Evolutionary conservation across 2,329 filamentous ascomycete species (phyloP).

Genomic region (Cadophora malorum): DNA sequence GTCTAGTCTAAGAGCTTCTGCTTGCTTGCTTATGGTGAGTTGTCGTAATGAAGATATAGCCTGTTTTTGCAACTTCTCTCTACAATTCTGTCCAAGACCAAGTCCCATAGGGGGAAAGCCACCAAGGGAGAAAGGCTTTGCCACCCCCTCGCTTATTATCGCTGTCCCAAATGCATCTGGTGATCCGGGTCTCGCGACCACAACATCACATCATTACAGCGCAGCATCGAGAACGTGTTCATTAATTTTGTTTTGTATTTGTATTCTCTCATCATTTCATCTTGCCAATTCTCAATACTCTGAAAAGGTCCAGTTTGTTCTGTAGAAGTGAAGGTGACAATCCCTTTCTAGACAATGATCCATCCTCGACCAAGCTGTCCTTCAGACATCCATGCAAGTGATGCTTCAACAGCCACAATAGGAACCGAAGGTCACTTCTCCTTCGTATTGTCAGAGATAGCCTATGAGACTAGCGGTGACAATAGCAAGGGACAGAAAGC

Average conservation of each 20-base stretch:
- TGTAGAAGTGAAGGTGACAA: neutral
- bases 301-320: neutral
- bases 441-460: neutral
- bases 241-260: neutral
- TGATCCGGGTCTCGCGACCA: neutral
- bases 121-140: neutral
- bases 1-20: neutral
- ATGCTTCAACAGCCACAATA: constrained; percentile 7
- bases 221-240: neutral
- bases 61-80: neutral
- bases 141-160: neutral
- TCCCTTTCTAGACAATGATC: neutral
- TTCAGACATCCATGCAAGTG: neutral
- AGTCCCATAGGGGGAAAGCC: too few relatives aligned
- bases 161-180: neutral
- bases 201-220: neutral
- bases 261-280: neutral
- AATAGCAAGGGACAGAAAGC: neutral
- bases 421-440: neutral
- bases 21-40: neutral
- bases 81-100: too few relatives aligned
- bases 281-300: neutral
- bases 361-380: neutral
- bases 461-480: neutral
- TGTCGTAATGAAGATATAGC: neutral